A percentile compares a stretch with the other conserved stretches of the same genome.
Conservation (phyloP, 805 yeast species). For the Peterozyma xylosa region DNA sequence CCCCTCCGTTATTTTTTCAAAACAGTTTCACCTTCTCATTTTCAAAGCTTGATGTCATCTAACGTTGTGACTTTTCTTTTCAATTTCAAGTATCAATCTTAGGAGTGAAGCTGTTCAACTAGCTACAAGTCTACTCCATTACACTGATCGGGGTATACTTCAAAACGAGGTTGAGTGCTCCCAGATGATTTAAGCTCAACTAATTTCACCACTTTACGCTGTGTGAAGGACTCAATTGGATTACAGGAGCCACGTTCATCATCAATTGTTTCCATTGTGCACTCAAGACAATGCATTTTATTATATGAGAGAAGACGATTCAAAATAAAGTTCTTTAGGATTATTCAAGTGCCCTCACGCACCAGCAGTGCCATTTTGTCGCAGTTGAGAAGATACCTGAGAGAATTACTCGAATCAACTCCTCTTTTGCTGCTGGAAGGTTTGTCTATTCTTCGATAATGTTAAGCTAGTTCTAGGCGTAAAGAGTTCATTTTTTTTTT, state of each 20-base stretch:
- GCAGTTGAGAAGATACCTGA: too few species aligned
- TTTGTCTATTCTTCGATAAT: constrained; percentile 4
- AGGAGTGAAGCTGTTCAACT: too few species aligned
- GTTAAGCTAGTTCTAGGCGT: constrained; percentile 5
- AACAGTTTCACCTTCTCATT: too few species aligned
- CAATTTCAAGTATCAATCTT: too few species aligned
- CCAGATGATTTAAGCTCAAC: constrained; percentile 1
- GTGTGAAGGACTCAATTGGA: background rate
- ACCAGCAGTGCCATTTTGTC: too few species aligned
- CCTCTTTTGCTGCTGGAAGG: too few species aligned
- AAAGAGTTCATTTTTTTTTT: constrained; percentile 7
- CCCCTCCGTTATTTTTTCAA: too few species aligned
- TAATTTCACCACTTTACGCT: constrained; percentile 1
- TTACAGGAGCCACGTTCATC: background rate
- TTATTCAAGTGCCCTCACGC: constrained; percentile 3
- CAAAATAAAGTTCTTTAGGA: constrained; percentile 4
- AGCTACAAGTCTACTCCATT: too few species aligned
- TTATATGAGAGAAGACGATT: background rate
- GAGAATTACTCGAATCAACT: too few species aligned
- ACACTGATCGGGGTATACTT: constrained; percentile 3
- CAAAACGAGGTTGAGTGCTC: constrained; percentile 6
- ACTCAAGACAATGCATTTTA: background rate
- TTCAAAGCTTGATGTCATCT: too few species aligned
- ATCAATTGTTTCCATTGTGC: background rate
- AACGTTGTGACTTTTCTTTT: too few species aligned